Conservation (phyloP, 2,329 filamentous ascomycete species). For the Lasiodiplodia sp. region DNA sequence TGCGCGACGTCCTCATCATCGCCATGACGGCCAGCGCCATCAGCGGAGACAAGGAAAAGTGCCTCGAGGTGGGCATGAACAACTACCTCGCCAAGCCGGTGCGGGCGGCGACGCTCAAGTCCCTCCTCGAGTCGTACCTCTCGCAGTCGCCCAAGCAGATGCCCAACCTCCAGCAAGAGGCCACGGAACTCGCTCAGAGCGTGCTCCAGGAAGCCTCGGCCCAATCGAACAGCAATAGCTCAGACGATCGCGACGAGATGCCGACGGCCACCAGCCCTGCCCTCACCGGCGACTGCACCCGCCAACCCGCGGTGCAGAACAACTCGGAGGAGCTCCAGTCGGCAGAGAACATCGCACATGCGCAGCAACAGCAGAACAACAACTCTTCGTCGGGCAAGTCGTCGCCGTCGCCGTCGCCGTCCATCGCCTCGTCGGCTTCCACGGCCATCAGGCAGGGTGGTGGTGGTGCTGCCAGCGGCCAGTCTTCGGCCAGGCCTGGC, state of each 20-base stretch:
- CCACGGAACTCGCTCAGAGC: constrained; percentile 51
- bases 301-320: constrained; percentile 5
- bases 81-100: constrained; percentile 97
- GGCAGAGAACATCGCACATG: background rate
- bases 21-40: constrained; percentile 98
- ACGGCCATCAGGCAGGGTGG: background rate
- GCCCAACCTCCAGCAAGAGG: constrained; percentile 55
- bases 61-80: constrained; percentile 95
- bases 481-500: background rate
- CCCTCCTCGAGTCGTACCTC: constrained; percentile 77
- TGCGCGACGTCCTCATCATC: constrained; percentile 87
- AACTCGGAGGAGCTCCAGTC: background rate
- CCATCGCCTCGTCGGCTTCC: background rate
- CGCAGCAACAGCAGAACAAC: too few relatives aligned
- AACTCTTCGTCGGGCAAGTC: background rate
- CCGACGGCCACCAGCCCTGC: background rate
- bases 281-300: background rate
- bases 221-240: background rate
- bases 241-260: background rate
- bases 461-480: background rate
- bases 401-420: background rate
- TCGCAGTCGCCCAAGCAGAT: constrained; percentile 55
- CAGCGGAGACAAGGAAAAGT: constrained; percentile 92
- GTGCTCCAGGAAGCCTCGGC: constrained; percentile 25
- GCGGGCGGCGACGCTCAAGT: constrained; percentile 83